These are phyloP conservation scores for Colletotrichum magnum DNA, from an alignment of 2,329 filamentous ascomycete species.

Conservation along the genomic window DNA sequence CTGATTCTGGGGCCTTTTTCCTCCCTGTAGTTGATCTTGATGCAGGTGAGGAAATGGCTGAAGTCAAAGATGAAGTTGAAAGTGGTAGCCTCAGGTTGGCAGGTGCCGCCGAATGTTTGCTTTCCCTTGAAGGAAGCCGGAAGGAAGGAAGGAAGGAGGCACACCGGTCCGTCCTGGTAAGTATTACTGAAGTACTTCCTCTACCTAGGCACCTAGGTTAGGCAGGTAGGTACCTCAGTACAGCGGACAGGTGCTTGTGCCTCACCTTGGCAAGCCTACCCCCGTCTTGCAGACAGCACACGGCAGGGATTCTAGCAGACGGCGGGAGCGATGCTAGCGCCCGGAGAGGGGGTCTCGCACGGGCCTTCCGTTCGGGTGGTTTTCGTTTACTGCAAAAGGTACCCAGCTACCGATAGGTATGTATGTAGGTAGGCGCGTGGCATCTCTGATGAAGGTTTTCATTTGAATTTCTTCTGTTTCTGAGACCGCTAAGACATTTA, in stretches of 20 bases:
- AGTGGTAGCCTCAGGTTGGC: constrained; percentile 19
- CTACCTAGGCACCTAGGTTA: neutral
- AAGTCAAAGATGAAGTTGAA: constrained; percentile 10
- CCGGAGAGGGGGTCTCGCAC: constrained; percentile 18
- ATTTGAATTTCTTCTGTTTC: too few relatives aligned
- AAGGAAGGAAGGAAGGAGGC: constrained; percentile 5
- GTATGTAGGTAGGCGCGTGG: neutral
- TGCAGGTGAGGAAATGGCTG: neutral
- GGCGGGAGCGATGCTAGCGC: constrained; percentile 21
- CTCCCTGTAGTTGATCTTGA: constrained; percentile 7
- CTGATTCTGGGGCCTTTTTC: neutral
- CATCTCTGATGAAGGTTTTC: too few relatives aligned
- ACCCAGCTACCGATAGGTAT: too few relatives aligned
- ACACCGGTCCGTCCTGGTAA: neutral
- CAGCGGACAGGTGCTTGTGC: neutral
- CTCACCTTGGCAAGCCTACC: constrained; percentile 18
- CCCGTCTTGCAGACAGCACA: constrained; percentile 21
- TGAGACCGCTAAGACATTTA: too few relatives aligned
- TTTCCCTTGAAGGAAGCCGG: constrained; percentile 5
- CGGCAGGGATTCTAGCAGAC: constrained; percentile 27
- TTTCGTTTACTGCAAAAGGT: neutral
- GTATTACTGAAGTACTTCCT: too few relatives aligned
- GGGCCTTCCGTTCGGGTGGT: constrained; percentile 28
- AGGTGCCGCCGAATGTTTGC: constrained; percentile 9
- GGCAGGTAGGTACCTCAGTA: neutral